A percentile compares a stretch with the other conserved stretches of the same genome.
Conservation (phyloP, 2,329 filamentous ascomycete genomes). For the Colletotrichum cereale region DNA sequence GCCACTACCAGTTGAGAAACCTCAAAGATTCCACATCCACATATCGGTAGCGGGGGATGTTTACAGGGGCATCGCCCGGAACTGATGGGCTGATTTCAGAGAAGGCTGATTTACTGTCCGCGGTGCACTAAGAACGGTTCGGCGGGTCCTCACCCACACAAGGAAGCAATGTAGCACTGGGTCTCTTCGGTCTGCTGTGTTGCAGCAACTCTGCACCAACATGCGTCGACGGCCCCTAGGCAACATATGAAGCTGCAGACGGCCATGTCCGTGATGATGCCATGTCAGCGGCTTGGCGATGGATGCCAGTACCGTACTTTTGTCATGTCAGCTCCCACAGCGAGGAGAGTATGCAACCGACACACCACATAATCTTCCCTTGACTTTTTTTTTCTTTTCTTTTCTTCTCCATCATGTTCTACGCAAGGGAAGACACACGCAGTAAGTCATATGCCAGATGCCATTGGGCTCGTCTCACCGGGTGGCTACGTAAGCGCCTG, state of each 20-base stretch:
- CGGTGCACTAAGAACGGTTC: neutral
- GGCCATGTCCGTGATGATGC: conserved; percentile 15
- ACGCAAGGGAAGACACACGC: neutral
- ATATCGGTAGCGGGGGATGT: neutral
- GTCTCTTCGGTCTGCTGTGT: conserved; percentile 7
- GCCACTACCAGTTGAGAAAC: conserved; percentile 5
- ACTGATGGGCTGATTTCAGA: neutral
- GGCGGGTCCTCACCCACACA: neutral
- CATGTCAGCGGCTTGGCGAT: conserved; percentile 26
- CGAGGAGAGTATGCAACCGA: neutral
- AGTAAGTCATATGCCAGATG: neutral
- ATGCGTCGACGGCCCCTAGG: conserved; percentile 1
- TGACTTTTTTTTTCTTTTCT: neutral
- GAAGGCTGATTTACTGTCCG: neutral
- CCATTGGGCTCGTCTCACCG: conserved; percentile 11
- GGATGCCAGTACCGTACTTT: conserved; percentile 26
- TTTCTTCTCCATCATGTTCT: no score
- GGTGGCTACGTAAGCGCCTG: no score
- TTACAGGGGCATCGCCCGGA: neutral
- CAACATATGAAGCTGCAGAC: conserved; percentile 8
- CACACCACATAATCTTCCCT: neutral
- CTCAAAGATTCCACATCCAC: neutral
- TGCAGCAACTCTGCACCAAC: conserved; percentile 22
- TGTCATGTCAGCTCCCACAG: neutral
- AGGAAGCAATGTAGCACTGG: neutral